A percentile compares a stretch with the other conserved stretches of the same genome.
Conservation (phyloP, 164 flowering plant species). For the Stephania yunnanensis region DNA sequence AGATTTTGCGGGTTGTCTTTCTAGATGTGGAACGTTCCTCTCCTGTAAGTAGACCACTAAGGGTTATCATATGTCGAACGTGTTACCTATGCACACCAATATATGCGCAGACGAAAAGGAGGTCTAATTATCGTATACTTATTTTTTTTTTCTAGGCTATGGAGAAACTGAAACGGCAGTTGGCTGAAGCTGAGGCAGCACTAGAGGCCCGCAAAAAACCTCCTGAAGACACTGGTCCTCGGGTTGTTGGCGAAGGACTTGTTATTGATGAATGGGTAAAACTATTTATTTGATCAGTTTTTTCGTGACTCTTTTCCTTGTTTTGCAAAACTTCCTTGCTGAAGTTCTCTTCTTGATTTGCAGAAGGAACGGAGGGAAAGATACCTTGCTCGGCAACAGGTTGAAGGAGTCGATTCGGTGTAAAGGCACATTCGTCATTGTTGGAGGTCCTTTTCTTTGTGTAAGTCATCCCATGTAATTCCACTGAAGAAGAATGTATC, state of each 20-base stretch:
- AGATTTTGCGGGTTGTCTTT: slow-evolving; percentile 70
- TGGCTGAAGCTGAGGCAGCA: slow-evolving; percentile 94
- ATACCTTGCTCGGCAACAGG: slow-evolving; percentile 84
- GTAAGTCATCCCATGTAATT: slow-evolving; percentile 7
- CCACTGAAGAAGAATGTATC: slow-evolving; percentile 11
- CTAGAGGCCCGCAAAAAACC: slow-evolving; percentile 81
- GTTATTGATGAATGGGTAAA: slow-evolving; percentile 91
- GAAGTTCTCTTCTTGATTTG: background rate
- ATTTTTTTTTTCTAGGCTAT: slow-evolving; percentile 39
- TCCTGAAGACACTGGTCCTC: slow-evolving; percentile 67
- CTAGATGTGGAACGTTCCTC: slow-evolving; percentile 61
- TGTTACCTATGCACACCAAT: slow-evolving; percentile 8
- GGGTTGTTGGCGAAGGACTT: slow-evolving; percentile 84
- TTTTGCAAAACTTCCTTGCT: background rate
- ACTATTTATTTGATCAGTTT: background rate
- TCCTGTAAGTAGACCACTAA: slow-evolving; percentile 46
- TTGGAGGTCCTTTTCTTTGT: slow-evolving; percentile 13
- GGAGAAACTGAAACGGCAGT: slow-evolving; percentile 75
- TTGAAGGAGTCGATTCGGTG: slow-evolving; percentile 68
- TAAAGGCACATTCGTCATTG: slow-evolving; percentile 22
- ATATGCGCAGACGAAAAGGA: background rate
- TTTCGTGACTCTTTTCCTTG: background rate
- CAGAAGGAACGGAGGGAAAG: slow-evolving; percentile 89
- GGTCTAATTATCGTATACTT: background rate
- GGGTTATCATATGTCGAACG: background rate